A percentile compares a stretch with the other conserved stretches of the same genome.
Conservation (phyloP, 495 filamentous ascomycete species). For the Penicillium bialowiezense region DNA sequence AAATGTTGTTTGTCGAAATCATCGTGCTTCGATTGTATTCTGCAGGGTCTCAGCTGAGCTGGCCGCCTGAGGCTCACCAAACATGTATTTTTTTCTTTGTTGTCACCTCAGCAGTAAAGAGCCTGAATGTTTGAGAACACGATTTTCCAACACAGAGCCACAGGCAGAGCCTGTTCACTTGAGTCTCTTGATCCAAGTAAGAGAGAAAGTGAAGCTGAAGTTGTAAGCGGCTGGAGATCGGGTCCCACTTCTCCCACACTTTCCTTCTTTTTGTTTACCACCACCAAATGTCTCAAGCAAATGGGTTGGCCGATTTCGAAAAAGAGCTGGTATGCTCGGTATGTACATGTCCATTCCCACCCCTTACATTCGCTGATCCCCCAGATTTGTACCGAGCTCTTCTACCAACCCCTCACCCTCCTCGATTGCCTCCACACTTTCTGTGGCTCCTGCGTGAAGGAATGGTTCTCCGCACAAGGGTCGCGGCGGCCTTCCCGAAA, state of each 20-base stretch:
- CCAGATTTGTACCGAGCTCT: conserved; percentile 94
- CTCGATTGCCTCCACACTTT: conserved; percentile 98
- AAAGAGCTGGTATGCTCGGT: conserved; percentile 92
- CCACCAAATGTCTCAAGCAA: conserved; percentile 23
- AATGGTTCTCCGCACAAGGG: conserved; percentile 77
- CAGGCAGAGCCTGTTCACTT: no score
- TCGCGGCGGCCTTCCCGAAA: conserved; percentile 44
- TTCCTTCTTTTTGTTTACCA: conserved; percentile 5
- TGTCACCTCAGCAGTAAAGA: no score
- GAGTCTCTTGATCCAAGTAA: no score
- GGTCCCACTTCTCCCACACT: conserved; percentile 2
- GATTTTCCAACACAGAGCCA: no score
- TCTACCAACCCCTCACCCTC: conserved; percentile 92
- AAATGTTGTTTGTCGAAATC: no score
- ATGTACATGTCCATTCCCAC: conserved; percentile 37
- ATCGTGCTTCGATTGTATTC: neutral
- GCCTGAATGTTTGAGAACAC: no score
- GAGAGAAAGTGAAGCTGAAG: no score
- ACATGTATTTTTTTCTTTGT: no score
- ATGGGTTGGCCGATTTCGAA: conserved; percentile 62
- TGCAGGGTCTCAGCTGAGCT: neutral
- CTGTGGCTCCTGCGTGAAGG: conserved; percentile 89
- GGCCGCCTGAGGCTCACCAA: neutral
- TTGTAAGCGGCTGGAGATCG: conserved; percentile 10
- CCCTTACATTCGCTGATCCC: conserved; percentile 13